Evolutionary conservation across 2,329 filamentous ascomycete species (phyloP).

Genomic region (Scolecobasidium constrictum): DNA sequence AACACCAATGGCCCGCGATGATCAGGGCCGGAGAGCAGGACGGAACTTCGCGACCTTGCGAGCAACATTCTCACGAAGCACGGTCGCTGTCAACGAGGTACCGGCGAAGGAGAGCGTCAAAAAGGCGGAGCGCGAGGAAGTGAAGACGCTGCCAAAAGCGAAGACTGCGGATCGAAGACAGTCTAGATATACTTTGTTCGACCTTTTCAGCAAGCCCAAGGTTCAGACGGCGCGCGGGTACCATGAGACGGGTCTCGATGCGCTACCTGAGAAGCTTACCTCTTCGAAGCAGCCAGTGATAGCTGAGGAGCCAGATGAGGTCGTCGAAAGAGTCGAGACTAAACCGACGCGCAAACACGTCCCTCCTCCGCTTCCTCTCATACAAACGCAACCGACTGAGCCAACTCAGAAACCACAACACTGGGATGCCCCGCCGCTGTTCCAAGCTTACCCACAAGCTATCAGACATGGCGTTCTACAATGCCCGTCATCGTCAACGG

Average conservation of each 20-base stretch:
- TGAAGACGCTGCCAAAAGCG: constrained; percentile 13
- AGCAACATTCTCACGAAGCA: constrained; percentile 3
- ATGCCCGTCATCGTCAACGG: constrained; percentile 56
- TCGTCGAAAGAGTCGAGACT: background rate
- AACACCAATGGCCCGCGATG: constrained; percentile 1
- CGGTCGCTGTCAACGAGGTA: background rate
- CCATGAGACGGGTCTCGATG: constrained; percentile 28
- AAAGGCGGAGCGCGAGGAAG: background rate
- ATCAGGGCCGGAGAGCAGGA: background rate
- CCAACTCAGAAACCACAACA: constrained; percentile 5
- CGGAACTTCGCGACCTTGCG: constrained; percentile 5
- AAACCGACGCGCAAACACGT: background rate
- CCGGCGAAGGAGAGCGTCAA: background rate
- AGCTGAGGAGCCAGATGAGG: background rate
- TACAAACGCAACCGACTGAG: constrained; percentile 1
- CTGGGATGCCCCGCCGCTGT: constrained; percentile 56
- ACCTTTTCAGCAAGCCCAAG: constrained; percentile 38
- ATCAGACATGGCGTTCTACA: constrained; percentile 63
- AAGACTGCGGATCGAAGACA: constrained; percentile 18
- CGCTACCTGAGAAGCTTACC: constrained; percentile 1
- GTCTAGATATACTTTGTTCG: constrained; percentile 39
- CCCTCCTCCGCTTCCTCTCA: background rate
- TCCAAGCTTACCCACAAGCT: constrained; percentile 78
- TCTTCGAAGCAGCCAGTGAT: background rate
- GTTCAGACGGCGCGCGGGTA: constrained; percentile 37